A percentile compares a stretch with the other conserved stretches of the same genome.
Evolutionary conservation across 345 rosid species (phyloP).

Genomic region (Cardamine resedifolia): DNA sequence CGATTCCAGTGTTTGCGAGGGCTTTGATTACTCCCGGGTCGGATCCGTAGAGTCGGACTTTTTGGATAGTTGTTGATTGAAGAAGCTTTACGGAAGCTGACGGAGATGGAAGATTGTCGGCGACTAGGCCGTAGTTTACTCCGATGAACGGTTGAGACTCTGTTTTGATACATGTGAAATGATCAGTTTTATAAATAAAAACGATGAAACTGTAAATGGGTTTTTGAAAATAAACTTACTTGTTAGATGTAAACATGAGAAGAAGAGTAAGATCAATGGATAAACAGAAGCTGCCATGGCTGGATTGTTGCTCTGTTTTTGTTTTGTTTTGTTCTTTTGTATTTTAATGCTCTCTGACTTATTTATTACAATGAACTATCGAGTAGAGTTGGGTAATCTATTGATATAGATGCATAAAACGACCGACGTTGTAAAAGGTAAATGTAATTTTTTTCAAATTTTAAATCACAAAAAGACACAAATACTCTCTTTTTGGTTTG

Average conservation of each 20-base stretch:
- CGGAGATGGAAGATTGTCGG: constrained; percentile 82
- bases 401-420: constrained; percentile 23
- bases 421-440: constrained; percentile 14
- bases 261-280: constrained; percentile 37
- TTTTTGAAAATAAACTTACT: constrained; percentile 46
- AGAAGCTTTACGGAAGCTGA: constrained; percentile 71
- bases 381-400: constrained; percentile 3
- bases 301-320: constrained; percentile 20
- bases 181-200: not conserved
- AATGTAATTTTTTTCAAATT: not conserved
- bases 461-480: not conserved
- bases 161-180: constrained; percentile 24
- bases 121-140: constrained; percentile 78
- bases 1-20: constrained; percentile 73
- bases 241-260: constrained; percentile 37
- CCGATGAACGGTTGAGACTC: constrained; percentile 79
- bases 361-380: not conserved
- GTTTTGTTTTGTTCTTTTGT: not conserved
- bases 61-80: constrained; percentile 66
- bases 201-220: not conserved
- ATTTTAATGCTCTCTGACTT: constrained; percentile 7
- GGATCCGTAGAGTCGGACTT: constrained; percentile 72
- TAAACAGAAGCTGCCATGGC: constrained; percentile 46
- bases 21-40: constrained; percentile 74
- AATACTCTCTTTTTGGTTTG: not conserved